Evolutionary conservation across 768 basidiomycete species (phyloP), one percentile per base, ranked within the genome.

Genomic region (Rhodosporidiobolus sp.): DNA sequence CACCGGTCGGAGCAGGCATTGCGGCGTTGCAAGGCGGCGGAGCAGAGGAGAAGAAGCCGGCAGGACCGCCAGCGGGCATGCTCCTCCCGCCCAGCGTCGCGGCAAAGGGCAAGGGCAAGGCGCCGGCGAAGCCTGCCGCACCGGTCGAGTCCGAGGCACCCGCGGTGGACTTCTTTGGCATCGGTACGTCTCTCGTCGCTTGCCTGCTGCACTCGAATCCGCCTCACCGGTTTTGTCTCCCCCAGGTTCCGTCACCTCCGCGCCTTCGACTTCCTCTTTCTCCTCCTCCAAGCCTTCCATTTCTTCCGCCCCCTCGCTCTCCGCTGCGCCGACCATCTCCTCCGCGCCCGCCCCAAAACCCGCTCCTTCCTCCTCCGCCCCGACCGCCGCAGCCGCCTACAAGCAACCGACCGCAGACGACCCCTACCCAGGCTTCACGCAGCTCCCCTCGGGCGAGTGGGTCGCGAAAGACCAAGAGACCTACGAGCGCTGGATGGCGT

Each of bases 341-440:
- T 55, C 67, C 56, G 26, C 52, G 19, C 24, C 63, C 2, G 19
- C 63, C 22, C 45, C 62, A n/a, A 63, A 57, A 48, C 50, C 62
- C 7, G 30, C 45, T 17, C 6, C 59, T n/a, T 45, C 57, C 22
- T 62, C 63, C 32, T 46, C 58, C 19, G 24, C 48, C 1, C 12
- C 63, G 0, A 26, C 65, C 26, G 22, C 57, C 53, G 14, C 53
- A 24, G 19, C 38, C 56, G 26, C 53, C 32, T 22, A 24, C 17
- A 45, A 52, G 26, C 28, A 59, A 63, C 91, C 92, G 1, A 88
- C 87, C 11, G 85, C 86, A 7, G 83, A 84, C 14, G 92, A 93
- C 78, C 86, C 86, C 24, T 91, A 92, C 80, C 92, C 92, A 1
- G 92, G 92, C 11, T 94, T 93, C 82, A 92, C 93, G 76, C 87